Evolutionary conservation across 345 rosid genomes (phyloP), one percentile per base, ranked within the genome.

Genomic region (Eutrema yunnanense): DNA sequence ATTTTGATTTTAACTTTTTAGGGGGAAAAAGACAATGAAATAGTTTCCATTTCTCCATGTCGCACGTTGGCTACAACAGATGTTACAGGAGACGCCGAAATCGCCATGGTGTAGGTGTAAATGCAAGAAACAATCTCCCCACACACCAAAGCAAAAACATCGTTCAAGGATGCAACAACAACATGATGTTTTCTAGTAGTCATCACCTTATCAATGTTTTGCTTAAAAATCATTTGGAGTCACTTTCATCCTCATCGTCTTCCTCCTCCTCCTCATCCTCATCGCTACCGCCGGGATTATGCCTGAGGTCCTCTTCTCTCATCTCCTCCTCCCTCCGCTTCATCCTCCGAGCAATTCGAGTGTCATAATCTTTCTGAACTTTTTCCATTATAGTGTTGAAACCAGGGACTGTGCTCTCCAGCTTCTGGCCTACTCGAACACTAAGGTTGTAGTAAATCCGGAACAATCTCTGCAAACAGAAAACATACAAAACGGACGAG

Each of bases 321-420:
- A 64, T 41, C 74, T 67, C 26, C 33, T 76, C 84, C 72, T 80
- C 83, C 60, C 80, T 84, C 77, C 42, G 73, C 68, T 68, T 78
- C 78, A 67, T 71, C 51, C 79, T 81, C 54, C 58, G 69, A 34
- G 79, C 85, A 6, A 71, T 62, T 56, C 84, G 81, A 19, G 54
- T 60, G 4, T 48, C 78, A 9, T 67, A 42, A 26, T 89, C 88
- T 47, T 76, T 79, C 1, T 70, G 65, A 19, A 87, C 88, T 79
- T 83, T 85, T 40, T 86, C 84, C 88, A 86, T 64, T 71, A 87
- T 40, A 49, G 44, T 62, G 62, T 44, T 16, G 40, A 89, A 86
- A 65, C 96, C 97, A 16, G 96, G 94, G 57, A 89, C 9, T 37
- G 87, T 78, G 51, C 56, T 60, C 40, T 70, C 72, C 65, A 87